A percentile compares a stretch with the other conserved stretches of the same genome.
phyloP scores from a whole-genome alignment of 2,329 filamentous ascomycete species.

The Biscogniauxia marginata region DNA sequence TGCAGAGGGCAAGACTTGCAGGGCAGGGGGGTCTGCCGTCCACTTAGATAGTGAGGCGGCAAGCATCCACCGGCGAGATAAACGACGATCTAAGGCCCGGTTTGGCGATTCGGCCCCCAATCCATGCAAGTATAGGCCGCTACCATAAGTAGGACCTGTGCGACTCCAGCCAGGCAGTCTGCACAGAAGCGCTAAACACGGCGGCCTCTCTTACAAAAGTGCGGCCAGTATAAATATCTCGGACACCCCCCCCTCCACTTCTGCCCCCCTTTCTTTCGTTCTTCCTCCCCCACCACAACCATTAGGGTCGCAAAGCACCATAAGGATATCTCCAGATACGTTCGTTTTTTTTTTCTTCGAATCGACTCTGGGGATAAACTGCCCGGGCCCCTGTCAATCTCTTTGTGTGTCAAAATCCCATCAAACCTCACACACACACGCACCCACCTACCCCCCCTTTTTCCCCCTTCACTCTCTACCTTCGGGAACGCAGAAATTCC shows the following conservation, averaged over 20 bases:
- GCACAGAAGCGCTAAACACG: conserved; percentile 1
- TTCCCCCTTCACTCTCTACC: conserved; percentile 20
- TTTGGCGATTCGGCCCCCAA: conserved; percentile 12
- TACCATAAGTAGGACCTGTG: conserved; percentile 12
- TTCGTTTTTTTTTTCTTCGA: conserved; percentile 40
- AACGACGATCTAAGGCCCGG: conserved; percentile 21
- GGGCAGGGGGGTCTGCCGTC: neutral
- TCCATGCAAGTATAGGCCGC: conserved; percentile 14
- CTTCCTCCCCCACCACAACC: conserved; percentile 54
- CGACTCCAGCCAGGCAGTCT: conserved; percentile 17
- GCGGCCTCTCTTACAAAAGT: neutral
- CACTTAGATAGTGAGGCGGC: neutral
- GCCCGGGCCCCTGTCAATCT: conserved; percentile 55
- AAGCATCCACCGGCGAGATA: conserved; percentile 12
- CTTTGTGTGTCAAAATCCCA: conserved; percentile 42
- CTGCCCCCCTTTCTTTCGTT: conserved; percentile 43
- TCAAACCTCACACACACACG: conserved; percentile 34
- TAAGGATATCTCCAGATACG: conserved; percentile 51
- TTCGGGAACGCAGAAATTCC: conserved; percentile 14
- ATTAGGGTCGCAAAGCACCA: conserved; percentile 59
- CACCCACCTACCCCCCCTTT: conserved; percentile 35
- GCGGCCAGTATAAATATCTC: conserved; percentile 38
- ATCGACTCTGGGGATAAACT: conserved; percentile 34
- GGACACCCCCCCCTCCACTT: conserved; percentile 34
- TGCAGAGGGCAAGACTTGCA: conserved; percentile 2